Base-by-base conservation (phyloP, 768 basidiomycete species). In the Mycena rosella region DNA sequence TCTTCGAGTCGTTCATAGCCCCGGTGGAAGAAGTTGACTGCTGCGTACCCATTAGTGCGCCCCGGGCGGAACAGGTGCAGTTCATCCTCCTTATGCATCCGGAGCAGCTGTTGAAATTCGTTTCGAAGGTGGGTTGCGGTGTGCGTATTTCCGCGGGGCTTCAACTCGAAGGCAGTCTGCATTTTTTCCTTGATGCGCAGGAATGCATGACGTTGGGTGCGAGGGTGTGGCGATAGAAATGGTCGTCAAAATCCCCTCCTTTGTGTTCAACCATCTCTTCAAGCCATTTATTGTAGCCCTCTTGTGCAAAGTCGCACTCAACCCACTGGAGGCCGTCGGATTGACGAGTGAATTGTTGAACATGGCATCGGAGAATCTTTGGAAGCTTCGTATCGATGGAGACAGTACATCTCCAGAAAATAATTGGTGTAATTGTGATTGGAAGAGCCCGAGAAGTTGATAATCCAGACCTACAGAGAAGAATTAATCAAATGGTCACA, bases 261-360 rank as follows among this genome's bases (percentile, higher is more conserved):
- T 63, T 42, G 29, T 57, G 51, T 20, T 56, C 53, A 10, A 64
- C 53, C 61, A 68, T 57, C 24, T 63, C 60, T 47, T 68, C 67
- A 9, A 68, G 55, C 57, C 60, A 60, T 20, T 59, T 60, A 59
- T 74, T 74, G 48, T 63, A 65, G 49, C 68, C 63, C 51, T 74
- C 74, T 17, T 60, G 58, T 4, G 11, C 1, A 18, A 7, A 60
- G n/a, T 60, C 58, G 58, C 27, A 32, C 26, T 60, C 58, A 6
- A 32, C 15, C 32, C 38, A 60, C 18, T 36, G 36, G 18, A 55
- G 20, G 6, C 66, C 66, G 20, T 53, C 20, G 52, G n/a, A 51
- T 75, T 75, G 38, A 75, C 67, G 9, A 76, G 72, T 20, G 26
- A 44, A 47, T 65, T 70, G 22, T 63, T 57, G 18, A 69, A 54